Evolutionary conservation across 805 yeast genomes (phyloP).

Genomic region (Candida xyloterini): DNA sequence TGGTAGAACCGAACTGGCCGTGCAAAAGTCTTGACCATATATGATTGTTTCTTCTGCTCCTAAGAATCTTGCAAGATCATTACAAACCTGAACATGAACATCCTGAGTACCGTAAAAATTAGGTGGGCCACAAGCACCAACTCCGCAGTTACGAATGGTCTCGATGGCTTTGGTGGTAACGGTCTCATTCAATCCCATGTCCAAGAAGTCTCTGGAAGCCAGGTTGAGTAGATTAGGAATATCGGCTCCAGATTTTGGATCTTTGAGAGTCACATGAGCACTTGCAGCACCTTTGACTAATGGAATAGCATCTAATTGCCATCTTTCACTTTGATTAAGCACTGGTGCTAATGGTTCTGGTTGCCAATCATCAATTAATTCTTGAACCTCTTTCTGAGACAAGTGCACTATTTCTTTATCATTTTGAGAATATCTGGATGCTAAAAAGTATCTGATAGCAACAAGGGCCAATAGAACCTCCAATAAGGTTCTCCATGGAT

Average conservation of each 20-base stretch:
- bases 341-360: constrained; percentile 79
- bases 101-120: constrained; percentile 96
- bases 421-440: constrained; percentile 71
- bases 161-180: constrained; percentile 53
- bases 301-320: constrained; percentile 67
- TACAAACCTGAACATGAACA: constrained; percentile 77
- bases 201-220: constrained; percentile 69
- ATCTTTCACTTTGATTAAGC: constrained; percentile 47
- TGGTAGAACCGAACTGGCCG: constrained; percentile 85
- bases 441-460: constrained; percentile 80
- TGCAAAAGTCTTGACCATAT: constrained; percentile 90
- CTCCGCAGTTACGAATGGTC: constrained; percentile 72
- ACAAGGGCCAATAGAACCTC: constrained; percentile 75
- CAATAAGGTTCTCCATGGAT: constrained; percentile 83
- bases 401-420: constrained; percentile 67
- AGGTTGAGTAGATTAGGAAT: constrained; percentile 53
- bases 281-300: constrained; percentile 55
- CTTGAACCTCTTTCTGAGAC: constrained; percentile 66
- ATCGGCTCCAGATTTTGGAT: constrained; percentile 26
- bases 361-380: constrained; percentile 83
- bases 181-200: constrained; percentile 47
- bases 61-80: constrained; percentile 68
- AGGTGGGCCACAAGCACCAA: constrained; percentile 98
- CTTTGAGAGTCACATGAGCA: constrained; percentile 31
- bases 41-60: constrained; percentile 76